Percentiles rank a stretch among this genome's conserved stretches.
Evolutionary conservation across 2,329 filamentous ascomycete genomes (phyloP).

Genomic region (Thielaviopsis cerberus): DNA sequence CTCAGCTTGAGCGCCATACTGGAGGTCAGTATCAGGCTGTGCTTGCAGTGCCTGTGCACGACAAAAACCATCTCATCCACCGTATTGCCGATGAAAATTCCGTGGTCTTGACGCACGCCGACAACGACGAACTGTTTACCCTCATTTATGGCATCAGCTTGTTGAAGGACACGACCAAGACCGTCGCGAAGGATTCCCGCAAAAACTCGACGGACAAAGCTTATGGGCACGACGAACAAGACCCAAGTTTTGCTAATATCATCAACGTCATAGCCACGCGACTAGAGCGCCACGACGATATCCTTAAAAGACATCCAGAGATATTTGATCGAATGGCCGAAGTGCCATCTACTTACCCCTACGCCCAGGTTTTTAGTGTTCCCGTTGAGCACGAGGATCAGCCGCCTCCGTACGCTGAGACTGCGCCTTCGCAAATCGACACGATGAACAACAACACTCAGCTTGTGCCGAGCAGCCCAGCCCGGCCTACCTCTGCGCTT

Average conservation of each 20-base stretch:
- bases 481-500: constrained; percentile 18
- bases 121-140: constrained; percentile 5
- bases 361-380: constrained; percentile 9
- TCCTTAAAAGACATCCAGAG: constrained; percentile 5
- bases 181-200: not conserved
- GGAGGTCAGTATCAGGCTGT: constrained; percentile 12
- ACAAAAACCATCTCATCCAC: constrained; percentile 8
- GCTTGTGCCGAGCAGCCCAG: not conserved
- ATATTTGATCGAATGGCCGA: constrained; percentile 5
- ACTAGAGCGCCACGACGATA: constrained; percentile 7
- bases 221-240: not conserved
- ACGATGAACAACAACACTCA: not conserved
- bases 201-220: not conserved
- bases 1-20: constrained; percentile 4
- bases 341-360: constrained; percentile 5
- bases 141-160: constrained; percentile 10
- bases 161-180: constrained; percentile 3
- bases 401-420: constrained; percentile 11
- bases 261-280: constrained; percentile 8
- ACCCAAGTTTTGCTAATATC: constrained; percentile 9
- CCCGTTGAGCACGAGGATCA: constrained; percentile 12
- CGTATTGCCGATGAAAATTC: constrained; percentile 6
- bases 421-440: constrained; percentile 9
- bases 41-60: constrained; percentile 9
- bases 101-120: constrained; percentile 4